Percentiles rank a stretch among this genome's conserved stretches.
phyloP scores from a whole-genome alignment of 2,329 filamentous ascomycete species.

The Trichoderma atrobrunneum region DNA sequence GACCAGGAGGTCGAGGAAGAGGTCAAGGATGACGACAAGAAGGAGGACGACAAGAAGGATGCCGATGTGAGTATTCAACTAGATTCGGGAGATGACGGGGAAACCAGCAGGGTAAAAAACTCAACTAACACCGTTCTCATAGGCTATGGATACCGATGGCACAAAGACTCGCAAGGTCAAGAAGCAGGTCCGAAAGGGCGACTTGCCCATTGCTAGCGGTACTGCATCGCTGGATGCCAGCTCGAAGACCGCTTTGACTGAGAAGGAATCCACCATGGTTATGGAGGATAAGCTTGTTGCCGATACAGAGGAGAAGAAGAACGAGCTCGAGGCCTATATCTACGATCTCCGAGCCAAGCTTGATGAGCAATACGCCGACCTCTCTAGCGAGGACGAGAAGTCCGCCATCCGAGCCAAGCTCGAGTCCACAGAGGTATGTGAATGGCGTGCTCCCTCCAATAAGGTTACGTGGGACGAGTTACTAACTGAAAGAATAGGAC shows the following conservation, averaged over 20 bases:
- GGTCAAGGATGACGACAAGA: slow-evolving; percentile 71
- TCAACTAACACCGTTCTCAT: slow-evolving; percentile 27
- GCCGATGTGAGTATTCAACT: slow-evolving; percentile 63
- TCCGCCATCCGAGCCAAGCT: slow-evolving; percentile 79
- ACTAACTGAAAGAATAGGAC: slow-evolving; percentile 59
- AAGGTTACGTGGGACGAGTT: slow-evolving; percentile 2
- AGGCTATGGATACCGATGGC: slow-evolving; percentile 85
- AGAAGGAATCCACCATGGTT: slow-evolving; percentile 87
- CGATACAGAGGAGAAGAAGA: slow-evolving; percentile 99
- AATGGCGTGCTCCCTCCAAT: not conserved
- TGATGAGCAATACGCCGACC: slow-evolving; percentile 84
- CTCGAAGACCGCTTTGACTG: slow-evolving; percentile 64
- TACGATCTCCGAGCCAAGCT: slow-evolving; percentile 96
- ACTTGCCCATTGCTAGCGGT: slow-evolving; percentile 80
- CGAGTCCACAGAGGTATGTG: slow-evolving; percentile 78
- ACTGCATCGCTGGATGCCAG: slow-evolving; percentile 74
- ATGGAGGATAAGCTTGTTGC: slow-evolving; percentile 98
- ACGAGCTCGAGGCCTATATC: slow-evolving; percentile 96
- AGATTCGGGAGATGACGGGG: not conserved
- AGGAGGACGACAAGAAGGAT: slow-evolving; percentile 67
- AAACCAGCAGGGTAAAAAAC: not conserved
- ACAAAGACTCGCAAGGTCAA: slow-evolving; percentile 96
- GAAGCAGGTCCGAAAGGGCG: slow-evolving; percentile 98
- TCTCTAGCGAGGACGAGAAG: slow-evolving; percentile 91
- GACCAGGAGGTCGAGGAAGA: slow-evolving; percentile 97